Base-by-base conservation (phyloP, 768 basidiomycete genomes). In the Wakefieldia striispora region DNA sequence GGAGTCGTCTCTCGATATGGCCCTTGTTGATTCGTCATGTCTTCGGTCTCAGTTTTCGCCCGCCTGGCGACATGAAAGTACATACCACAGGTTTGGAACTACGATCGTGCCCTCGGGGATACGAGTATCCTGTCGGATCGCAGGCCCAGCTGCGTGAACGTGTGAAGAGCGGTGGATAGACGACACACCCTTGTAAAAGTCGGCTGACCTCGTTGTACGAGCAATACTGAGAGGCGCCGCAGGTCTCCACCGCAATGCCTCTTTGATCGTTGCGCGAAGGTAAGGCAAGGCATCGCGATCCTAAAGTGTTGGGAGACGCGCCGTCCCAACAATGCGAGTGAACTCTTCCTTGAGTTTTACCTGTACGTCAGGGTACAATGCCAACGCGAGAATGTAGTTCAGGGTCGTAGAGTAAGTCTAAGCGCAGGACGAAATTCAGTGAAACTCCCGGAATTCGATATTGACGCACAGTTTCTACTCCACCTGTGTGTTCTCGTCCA, bases 331-430 rank as follows among this genome's bases (percentile, higher is more conserved):
- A 4, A 81, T 74, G 1, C 70, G 47, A 50, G 79, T 77, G 4
- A 83, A 68, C 55, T 83, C 83, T n/a, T 66, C 72, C 49, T 80
- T 80, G 0, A 78, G 77, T 52, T 75, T 76, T 53, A 65, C 70
- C 58, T 77, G 75, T 8, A 81, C 76, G 5, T 79, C 76, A 68
- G 65, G 56, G 51, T 60, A 56, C 24, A 52, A 47, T 10, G 47
- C 44, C 43, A 56, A 51, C 14, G 48, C 59, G 13, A 60, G 33
- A 12, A 60, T 50, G 35, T 59, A 59, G 14, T 38, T 59, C 24
- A 59, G 42, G 12, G 53, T 56, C 3, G 59, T 53, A 6, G 54
- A 42, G 36, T 59, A 59, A 11, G 58, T 37, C 58, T 59, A 26
- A 37, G 9, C 9, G 4, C 26, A 26, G 26, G 26, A 26, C 4